Percentiles rank a stretch among this genome's conserved stretches.
phyloP scores from a whole-genome alignment of 148 eudicot genomes.

The Rhododendron molle region DNA sequence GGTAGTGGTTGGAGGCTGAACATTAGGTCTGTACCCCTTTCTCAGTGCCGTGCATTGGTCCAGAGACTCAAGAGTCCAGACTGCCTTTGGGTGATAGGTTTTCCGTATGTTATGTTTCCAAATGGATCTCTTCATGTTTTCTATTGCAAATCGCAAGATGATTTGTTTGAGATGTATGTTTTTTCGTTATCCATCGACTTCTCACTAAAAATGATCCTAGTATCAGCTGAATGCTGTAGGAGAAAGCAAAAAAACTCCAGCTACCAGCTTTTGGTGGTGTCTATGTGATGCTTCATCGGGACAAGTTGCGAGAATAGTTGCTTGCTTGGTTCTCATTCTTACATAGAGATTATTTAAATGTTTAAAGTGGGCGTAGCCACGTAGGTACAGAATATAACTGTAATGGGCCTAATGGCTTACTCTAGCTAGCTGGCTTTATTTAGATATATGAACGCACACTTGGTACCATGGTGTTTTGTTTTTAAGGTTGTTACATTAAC shows the following conservation, averaged over 20 bases:
- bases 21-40: neutral
- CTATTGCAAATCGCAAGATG: neutral
- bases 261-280: neutral
- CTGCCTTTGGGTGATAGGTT: neutral
- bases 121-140: neutral
- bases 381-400: neutral
- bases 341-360: neutral
- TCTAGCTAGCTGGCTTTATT: neutral
- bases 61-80: neutral
- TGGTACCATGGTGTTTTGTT: neutral
- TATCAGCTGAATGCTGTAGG: neutral
- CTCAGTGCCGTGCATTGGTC: neutral
- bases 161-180: neutral
- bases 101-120: neutral
- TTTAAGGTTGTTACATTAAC: neutral
- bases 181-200: neutral
- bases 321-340: neutral
- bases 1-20: conserved; percentile 1
- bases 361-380: neutral
- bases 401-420: neutral
- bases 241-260: neutral
- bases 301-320: neutral
- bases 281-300: neutral
- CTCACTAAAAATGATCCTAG: neutral
- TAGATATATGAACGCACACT: neutral